Base-by-base conservation (phyloP, 495 filamentous ascomycete species). In the Penicillium nucicola region DNA sequence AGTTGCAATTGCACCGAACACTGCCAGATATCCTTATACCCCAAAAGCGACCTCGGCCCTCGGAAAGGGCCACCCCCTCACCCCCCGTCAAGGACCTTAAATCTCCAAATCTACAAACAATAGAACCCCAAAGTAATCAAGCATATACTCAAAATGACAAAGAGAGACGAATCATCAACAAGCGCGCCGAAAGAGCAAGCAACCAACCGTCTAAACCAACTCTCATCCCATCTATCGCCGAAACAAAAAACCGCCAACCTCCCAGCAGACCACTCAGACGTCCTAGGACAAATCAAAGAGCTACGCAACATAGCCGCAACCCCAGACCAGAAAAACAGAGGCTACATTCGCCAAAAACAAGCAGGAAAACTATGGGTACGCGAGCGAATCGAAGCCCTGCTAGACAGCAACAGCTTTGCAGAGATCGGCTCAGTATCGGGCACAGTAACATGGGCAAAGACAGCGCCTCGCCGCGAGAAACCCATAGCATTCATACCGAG, bases 301-400 rank as follows among this genome's bases (percentile, higher is more conserved):
- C 72, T 85, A 2, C 64, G 68, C 36, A 62, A 48, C 12, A 76
- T 83, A 32, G 81, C 82, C 7, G 65, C 65, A 31, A 83, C 71
- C 0, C 80, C 81, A 9, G 72, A 83, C 40, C 60, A 67, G 2
- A 75, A 66, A 17, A 74, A 77, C 51, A 69, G 76, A 42, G 81
- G 81, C 13, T 84, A 84, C 44, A 53, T 79, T 12, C 73, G 80
- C 1, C 81, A 85, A 60, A 83, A 83, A 44, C 70, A 81, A 69
- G 76, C 80, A 2, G 82, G 82, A 3, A 85, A 84, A 58, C 70
- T 85, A n/a, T 84, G 81, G 81, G 81, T 84, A 0, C 75, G 81
- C 12, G 81, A 85, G 48, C 72, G 81, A 1, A 76, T 85, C 14
- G 71, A 81, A 11, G 57, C 69, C 13, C 70, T 84, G 3, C 69